Percentiles rank a stretch among this genome's conserved stretches.
Evolutionary conservation across 2,329 filamentous ascomycete genomes (phyloP).

Genomic region (Trichoderma endophyticum): DNA sequence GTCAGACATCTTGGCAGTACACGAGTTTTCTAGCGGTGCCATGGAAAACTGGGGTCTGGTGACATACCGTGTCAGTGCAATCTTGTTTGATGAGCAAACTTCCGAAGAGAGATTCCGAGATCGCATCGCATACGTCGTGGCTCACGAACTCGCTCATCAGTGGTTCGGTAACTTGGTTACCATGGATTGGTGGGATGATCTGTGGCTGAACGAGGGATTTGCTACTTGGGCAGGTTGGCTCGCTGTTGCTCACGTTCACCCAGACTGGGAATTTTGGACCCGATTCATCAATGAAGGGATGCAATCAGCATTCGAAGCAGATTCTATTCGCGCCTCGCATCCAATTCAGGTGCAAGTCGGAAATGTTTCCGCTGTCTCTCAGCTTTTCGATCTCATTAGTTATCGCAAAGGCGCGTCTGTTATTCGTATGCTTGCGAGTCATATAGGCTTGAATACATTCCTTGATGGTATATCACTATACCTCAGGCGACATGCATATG

Average conservation of each 20-base stretch:
- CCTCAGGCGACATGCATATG: neutral
- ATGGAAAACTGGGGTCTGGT: neutral
- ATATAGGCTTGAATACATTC: neutral
- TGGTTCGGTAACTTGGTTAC: neutral
- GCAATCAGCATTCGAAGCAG: neutral
- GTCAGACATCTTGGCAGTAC: neutral
- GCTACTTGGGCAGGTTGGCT: neutral
- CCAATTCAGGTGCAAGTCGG: neutral
- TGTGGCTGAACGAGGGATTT: neutral
- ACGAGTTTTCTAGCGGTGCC: neutral
- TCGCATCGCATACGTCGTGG: neutral
- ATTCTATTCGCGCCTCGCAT: neutral
- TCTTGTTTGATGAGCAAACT: neutral
- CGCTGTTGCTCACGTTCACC: neutral
- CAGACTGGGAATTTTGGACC: neutral
- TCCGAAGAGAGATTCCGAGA: neutral
- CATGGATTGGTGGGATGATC: neutral
- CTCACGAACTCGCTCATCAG: neutral
- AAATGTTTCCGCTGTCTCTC: neutral
- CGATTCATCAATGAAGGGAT: neutral
- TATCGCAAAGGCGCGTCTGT: neutral
- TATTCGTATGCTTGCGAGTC: neutral
- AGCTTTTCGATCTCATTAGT: neutral
- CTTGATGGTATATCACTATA: neutral
- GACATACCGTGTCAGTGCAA: neutral